Percentiles rank a stretch among this genome's conserved stretches.
Evolutionary conservation across 768 basidiomycete species (phyloP).

Genomic region (Mycena indigotica): DNA sequence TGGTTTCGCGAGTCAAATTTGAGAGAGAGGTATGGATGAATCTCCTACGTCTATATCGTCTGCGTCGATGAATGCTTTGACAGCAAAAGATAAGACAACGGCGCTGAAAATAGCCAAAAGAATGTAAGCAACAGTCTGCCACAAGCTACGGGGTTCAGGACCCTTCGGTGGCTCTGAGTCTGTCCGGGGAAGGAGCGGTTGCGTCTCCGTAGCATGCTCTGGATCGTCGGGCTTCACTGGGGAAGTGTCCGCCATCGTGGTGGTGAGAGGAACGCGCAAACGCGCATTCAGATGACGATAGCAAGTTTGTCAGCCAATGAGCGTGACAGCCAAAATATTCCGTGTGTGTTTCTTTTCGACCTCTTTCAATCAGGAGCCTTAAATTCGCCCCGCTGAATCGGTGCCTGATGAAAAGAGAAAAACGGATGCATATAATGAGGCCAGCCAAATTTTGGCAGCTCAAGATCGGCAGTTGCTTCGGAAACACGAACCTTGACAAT

Average conservation of each 20-base stretch:
- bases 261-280: not conserved
- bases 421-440: not conserved
- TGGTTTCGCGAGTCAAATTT: conserved; percentile 30
- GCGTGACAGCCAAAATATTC: not conserved
- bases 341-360: not conserved
- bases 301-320: not conserved
- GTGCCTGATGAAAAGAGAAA: not conserved
- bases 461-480: no score
- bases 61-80: not conserved
- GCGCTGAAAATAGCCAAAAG: not conserved
- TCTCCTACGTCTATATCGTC: not conserved
- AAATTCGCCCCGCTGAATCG: not conserved
- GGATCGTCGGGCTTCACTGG: not conserved
- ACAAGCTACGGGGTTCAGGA: not conserved
- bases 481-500: no score
- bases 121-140: not conserved
- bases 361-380: not conserved
- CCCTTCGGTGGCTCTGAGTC: not conserved
- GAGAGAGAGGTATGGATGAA: not conserved
- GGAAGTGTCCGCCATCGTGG: not conserved
- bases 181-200: not conserved
- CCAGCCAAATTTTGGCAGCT: no score
- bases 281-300: not conserved
- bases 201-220: not conserved
- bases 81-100: not conserved